Base-by-base conservation (phyloP, 352 stramenopile genomes). In the Phytophthora sojae region DNA sequence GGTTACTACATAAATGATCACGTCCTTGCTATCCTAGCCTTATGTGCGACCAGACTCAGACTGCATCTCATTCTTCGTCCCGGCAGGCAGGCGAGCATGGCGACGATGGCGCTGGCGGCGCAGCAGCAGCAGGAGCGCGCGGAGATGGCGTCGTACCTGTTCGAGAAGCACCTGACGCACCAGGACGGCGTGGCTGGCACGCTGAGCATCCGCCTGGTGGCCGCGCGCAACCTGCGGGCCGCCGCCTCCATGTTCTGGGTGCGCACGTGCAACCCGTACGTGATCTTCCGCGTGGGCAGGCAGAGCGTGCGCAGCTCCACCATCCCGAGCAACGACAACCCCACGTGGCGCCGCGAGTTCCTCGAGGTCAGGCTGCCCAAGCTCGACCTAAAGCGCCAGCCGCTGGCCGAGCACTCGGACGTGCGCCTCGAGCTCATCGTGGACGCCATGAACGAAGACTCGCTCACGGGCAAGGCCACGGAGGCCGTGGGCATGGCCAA, bases 371-470 rank as follows among this genome's bases (percentile, higher is more conserved):
- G 90, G 69, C 80, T 95, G 53, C 79, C 80, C 4, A 95, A 95
- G 59, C 63, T 93, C 44, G 81, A 91, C 61, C 53, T 80, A 30
- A 90, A 91, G 64, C 82, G 79, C 37, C 62, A 73, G 42, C 81
- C 82, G 39, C 58, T 90, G 29, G 69, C 73, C 11, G 82, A 92
- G 30, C 85, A 95, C 73, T 95, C 87, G 57, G 75, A 93, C 68
- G 74, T 91, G 64, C 81, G 85, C 2, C 58, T 93, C 55, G 87
- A 95, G 64, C 80, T 95, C 29, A 89, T 82, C 19, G 71, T 95
- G 19, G 87, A 95, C 68, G 85, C 81, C 19, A 95, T 95, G 87
- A 95, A 93, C 69, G 87, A 95, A 35, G 85, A 95, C 65, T 92
- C 85, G 64, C 64, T 91, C 51, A 90, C 86, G 15, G 87, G 87